These are phyloP conservation scores for Ganoderma lingzhi DNA, from an alignment of 1,284 basidiomycete genomes.

Conservation along the genomic window DNA sequence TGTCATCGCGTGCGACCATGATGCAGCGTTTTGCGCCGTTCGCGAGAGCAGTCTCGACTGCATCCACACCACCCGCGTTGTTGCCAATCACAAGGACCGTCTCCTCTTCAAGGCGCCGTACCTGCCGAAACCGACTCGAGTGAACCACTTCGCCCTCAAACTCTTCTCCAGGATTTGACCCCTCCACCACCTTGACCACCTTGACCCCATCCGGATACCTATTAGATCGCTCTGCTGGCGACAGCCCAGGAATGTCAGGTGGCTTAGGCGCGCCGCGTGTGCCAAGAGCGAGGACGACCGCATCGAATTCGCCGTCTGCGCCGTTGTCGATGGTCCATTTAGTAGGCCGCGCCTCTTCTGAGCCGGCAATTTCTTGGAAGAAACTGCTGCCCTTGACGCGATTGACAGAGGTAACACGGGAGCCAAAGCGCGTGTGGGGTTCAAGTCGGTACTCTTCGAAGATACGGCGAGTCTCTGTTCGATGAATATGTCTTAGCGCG, in stretches of 20 bases:
- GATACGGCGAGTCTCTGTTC: conserved; percentile 56
- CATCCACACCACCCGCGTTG: conserved; percentile 69
- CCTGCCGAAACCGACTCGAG: conserved; percentile 57
- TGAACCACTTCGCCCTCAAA: conserved; percentile 59
- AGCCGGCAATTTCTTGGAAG: conserved; percentile 34
- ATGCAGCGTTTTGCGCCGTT: conserved; percentile 55
- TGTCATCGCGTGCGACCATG: conserved; percentile 54
- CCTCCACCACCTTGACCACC: conserved; percentile 7
- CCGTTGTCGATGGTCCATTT: conserved; percentile 58
- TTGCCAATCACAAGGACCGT: conserved; percentile 62
- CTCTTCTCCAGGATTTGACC: conserved; percentile 32
- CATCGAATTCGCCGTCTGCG: conserved; percentile 21
- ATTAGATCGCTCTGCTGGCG: conserved; percentile 28
- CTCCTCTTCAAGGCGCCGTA: conserved; percentile 50
- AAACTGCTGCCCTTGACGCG: conserved; percentile 34
- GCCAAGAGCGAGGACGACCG: conserved; percentile 16
- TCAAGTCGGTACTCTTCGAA: conserved; percentile 66
- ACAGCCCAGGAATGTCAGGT: conserved; percentile 57
- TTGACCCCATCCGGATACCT: conserved; percentile 5
- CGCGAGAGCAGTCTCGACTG: conserved; percentile 59
- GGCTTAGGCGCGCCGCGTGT: conserved; percentile 41
- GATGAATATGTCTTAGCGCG: neutral
- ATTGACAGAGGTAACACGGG: conserved; percentile 47
- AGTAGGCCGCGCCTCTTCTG: conserved; percentile 39
- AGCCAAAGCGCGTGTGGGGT: conserved; percentile 56